These are phyloP conservation scores for Debaryomyces prosopidis DNA, from an alignment of 805 yeast species.

Conservation along the genomic window DNA sequence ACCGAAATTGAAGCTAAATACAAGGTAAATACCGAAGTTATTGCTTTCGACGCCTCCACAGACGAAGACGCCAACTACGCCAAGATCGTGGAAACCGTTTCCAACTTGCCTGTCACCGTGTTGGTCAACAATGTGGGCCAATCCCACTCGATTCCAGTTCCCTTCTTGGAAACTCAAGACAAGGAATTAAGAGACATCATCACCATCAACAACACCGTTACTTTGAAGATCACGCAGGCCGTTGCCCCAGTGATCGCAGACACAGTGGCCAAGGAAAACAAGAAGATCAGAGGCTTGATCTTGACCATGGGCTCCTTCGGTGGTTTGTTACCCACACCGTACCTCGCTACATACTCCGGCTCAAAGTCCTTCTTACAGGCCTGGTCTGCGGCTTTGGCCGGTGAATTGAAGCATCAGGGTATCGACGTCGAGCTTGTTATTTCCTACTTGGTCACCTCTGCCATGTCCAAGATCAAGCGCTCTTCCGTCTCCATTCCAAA, in stretches of 20 bases:
- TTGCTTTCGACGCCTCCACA: conserved; percentile 77
- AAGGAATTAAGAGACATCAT: conserved; percentile 78
- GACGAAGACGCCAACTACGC: conserved; percentile 61
- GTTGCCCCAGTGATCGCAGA: conserved; percentile 68
- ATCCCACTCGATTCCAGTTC: conserved; percentile 93
- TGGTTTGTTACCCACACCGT: conserved; percentile 90
- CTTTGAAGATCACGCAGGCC: conserved; percentile 80
- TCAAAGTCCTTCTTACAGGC: conserved; percentile 92
- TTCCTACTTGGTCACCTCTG: conserved; percentile 89
- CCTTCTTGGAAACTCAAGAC: conserved; percentile 77
- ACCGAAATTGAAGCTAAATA: conserved; percentile 60
- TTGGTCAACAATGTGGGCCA: conserved; percentile 92
- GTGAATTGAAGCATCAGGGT: conserved; percentile 67
- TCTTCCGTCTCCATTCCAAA: conserved; percentile 75
- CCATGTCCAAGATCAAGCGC: conserved; percentile 91
- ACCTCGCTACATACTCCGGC: conserved; percentile 91
- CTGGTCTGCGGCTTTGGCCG: conserved; percentile 89
- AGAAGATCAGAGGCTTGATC: conserved; percentile 65
- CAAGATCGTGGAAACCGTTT: conserved; percentile 46
- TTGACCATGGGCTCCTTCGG: conserved; percentile 97
- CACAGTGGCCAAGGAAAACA: conserved; percentile 44
- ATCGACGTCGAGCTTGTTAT: conserved; percentile 85
- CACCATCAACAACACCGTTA: conserved; percentile 81
- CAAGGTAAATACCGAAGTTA: conserved; percentile 58
- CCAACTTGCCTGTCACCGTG: conserved; percentile 63